Conservation (phyloP, 2,329 filamentous ascomycete species). For the Colletotrichum tofieldiae region DNA sequence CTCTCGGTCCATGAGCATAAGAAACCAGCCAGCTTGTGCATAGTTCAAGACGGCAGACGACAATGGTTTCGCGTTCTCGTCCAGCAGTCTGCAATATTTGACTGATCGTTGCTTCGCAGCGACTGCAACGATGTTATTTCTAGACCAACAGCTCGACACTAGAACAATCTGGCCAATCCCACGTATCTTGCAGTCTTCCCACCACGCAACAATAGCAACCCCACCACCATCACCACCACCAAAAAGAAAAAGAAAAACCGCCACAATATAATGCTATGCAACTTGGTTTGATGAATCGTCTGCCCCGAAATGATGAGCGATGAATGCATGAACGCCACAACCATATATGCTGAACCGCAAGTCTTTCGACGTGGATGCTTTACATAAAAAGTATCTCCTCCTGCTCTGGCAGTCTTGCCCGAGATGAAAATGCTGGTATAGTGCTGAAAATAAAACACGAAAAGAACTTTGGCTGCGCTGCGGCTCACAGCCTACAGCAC, state of each 20-base stretch:
- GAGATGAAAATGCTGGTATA: slow-evolving; percentile 7
- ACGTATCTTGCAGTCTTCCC: background rate
- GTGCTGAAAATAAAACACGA: background rate
- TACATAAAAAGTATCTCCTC: background rate
- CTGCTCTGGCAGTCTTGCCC: background rate
- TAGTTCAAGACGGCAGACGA: background rate
- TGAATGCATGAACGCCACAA: slow-evolving; percentile 15
- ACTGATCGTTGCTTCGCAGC: background rate
- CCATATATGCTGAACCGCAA: slow-evolving; percentile 1
- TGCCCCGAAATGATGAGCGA: background rate
- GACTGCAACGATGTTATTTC: background rate
- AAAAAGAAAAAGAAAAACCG: too few relatives aligned
- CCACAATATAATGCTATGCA: slow-evolving; percentile 22
- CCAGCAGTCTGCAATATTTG: background rate
- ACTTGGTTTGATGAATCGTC: slow-evolving; percentile 7
- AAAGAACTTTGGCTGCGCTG: background rate
- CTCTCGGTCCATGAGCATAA: background rate
- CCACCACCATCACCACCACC: too few relatives aligned
- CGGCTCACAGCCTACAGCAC: background rate
- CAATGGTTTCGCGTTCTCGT: background rate
- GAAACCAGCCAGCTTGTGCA: background rate
- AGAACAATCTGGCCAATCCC: slow-evolving; percentile 18
- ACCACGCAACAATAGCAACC: too few relatives aligned
- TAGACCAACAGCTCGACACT: background rate
- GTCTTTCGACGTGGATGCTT: background rate